Conservation (phyloP, 306 rosid species). For the Begonia peltatifolia region DNA sequence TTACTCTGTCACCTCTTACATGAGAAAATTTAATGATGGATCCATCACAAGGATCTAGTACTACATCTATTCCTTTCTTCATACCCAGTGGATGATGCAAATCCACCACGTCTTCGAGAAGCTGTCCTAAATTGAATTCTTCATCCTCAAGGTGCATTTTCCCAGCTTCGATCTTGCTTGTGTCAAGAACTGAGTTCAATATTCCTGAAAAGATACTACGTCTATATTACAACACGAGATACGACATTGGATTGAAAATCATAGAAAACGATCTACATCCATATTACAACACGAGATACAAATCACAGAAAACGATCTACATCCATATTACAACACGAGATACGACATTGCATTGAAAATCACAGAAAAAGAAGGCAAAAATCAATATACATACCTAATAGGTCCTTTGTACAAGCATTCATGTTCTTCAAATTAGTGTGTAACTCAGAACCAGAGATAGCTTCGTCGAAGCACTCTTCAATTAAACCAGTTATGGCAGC, state of each 20-base stretch:
- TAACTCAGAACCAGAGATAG: constrained; percentile 20
- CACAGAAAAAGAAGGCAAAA: no score
- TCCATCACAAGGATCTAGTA: constrained; percentile 56
- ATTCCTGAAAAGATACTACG: constrained; percentile 20
- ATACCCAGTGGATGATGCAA: constrained; percentile 42
- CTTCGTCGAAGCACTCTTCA: constrained; percentile 27
- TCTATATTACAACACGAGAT: no score
- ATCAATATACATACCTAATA: constrained; percentile 28
- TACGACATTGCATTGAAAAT: no score
- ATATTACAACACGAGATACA: no score
- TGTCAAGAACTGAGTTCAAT: constrained; percentile 66
- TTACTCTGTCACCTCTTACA: constrained; percentile 66
- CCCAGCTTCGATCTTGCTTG: constrained; percentile 77
- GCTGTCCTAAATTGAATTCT: constrained; percentile 46
- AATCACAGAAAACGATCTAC: no score
- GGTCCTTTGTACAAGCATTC: constrained; percentile 44
- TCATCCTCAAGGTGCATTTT: constrained; percentile 71
- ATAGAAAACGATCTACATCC: no score
- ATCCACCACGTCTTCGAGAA: constrained; percentile 62
- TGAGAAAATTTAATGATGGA: constrained; percentile 27
- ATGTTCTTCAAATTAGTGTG: constrained; percentile 40
- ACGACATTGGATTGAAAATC: no score
- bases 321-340: no score
- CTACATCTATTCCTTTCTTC: constrained; percentile 56
- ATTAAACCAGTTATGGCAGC: constrained; percentile 55